Percentiles rank a stretch among this genome's conserved stretches.
Evolutionary conservation across 208 protist genomes (phyloP).

Genomic region (Vickermania spadyakhi): DNA sequence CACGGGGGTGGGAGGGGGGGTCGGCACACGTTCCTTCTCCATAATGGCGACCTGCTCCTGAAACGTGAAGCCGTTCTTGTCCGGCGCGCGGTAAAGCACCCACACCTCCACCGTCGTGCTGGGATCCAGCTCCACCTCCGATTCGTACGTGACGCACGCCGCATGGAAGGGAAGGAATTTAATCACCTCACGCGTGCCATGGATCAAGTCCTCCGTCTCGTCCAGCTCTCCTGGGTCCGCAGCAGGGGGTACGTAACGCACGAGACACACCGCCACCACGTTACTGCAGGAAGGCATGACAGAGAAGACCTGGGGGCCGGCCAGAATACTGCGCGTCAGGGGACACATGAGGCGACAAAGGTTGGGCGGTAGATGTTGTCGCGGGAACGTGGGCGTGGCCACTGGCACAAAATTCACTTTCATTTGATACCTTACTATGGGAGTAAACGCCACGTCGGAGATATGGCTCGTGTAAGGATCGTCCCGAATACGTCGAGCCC

Average conservation of each 20-base stretch:
- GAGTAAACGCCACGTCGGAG: conserved; percentile 25
- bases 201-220: neutral
- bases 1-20: neutral
- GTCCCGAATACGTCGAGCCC: conserved; percentile 43
- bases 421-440: conserved; percentile 59
- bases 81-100: conserved; percentile 71
- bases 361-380: conserved; percentile 58
- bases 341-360: conserved; percentile 66
- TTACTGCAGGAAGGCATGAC: conserved; percentile 84
- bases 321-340: conserved; percentile 29
- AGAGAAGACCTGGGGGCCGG: conserved; percentile 30
- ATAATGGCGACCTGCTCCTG: conserved; percentile 16
- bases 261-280: conserved; percentile 56
- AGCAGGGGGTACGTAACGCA: conserved; percentile 7
- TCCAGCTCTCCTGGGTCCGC: neutral
- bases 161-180: conserved; percentile 45
- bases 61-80: conserved; percentile 58
- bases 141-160: conserved; percentile 30
- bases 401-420: conserved; percentile 64
- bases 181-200: conserved; percentile 20
- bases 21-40: conserved; percentile 3
- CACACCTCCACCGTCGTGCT: conserved; percentile 59
- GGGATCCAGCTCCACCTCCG: conserved; percentile 20
- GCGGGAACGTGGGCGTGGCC: conserved; percentile 42
- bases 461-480: conserved; percentile 59